Conservation (phyloP, 352 stramenopile species). For the Pythium dissotocum region DNA sequence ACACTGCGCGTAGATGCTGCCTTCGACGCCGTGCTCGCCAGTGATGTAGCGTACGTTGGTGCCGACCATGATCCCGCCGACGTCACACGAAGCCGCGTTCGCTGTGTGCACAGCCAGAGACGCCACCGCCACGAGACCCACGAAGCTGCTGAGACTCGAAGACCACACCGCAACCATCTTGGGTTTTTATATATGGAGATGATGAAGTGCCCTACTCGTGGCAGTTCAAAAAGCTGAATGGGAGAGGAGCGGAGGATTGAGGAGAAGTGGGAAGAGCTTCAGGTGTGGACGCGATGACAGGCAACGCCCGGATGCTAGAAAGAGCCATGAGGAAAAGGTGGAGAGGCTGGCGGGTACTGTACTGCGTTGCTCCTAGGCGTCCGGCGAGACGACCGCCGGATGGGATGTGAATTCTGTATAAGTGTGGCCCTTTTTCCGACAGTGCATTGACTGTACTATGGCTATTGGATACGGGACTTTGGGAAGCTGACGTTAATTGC, state of each 20-base stretch:
- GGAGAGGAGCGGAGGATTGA: background rate
- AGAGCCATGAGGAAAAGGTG: slow-evolving; percentile 2
- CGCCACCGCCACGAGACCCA: background rate
- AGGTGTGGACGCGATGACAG: background rate
- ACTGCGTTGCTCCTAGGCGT: too few species aligned
- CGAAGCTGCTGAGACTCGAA: background rate
- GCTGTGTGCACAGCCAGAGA: background rate
- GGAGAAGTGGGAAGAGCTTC: background rate
- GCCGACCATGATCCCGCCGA: slow-evolving; percentile 21
- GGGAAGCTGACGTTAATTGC: background rate
- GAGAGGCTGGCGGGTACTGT: background rate
- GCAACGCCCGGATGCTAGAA: background rate
- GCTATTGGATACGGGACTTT: background rate
- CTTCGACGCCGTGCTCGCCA: slow-evolving; percentile 31
- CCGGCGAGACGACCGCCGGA: background rate
- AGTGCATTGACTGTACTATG: background rate
- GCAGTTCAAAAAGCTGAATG: slow-evolving; percentile 8
- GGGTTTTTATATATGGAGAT: background rate
- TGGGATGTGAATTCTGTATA: background rate
- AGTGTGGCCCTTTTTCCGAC: background rate
- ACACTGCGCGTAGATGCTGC: slow-evolving; percentile 49
- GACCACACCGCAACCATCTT: background rate
- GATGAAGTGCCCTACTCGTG: background rate
- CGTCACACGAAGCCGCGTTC: slow-evolving; percentile 11
- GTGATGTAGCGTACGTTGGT: slow-evolving; percentile 36